Percentiles rank a stretch among this genome's conserved stretches.
These are phyloP conservation scores for Fraxinus greggii DNA, from an alignment of 305 asterid genomes.

Conservation along the genomic window DNA sequence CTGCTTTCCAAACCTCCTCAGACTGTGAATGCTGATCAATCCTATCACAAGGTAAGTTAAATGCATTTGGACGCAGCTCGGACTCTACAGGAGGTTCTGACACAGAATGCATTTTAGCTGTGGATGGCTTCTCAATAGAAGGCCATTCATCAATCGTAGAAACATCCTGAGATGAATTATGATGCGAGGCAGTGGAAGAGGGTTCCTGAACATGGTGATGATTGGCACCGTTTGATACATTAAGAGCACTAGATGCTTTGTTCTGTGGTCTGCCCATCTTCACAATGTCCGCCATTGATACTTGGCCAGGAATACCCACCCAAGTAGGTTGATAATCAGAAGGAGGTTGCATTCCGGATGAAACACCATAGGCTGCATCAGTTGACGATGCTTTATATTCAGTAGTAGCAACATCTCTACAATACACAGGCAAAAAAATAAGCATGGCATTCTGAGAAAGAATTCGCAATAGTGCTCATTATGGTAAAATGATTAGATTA, in stretches of 20 bases:
- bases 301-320: constrained; percentile 75
- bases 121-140: constrained; percentile 62
- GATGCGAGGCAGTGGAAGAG: constrained; percentile 33
- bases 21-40: constrained; percentile 36
- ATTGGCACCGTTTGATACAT: constrained; percentile 33
- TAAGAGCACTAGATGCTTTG: constrained; percentile 39
- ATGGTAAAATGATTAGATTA: not conserved
- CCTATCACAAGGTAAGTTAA: constrained; percentile 40
- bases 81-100: constrained; percentile 41
- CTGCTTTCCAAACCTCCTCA: constrained; percentile 51
- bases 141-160: constrained; percentile 77
- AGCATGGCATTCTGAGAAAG: not conserved
- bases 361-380: constrained; percentile 37
- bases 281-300: constrained; percentile 96
- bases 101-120: constrained; percentile 29
- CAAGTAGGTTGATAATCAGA: constrained; percentile 62
- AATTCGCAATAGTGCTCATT: not conserved
- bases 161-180: constrained; percentile 36
- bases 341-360: constrained; percentile 47
- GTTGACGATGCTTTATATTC: constrained; percentile 49
- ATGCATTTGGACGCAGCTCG: constrained; percentile 50
- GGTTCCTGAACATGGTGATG: constrained; percentile 40
- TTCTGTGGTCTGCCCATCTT: constrained; percentile 84
- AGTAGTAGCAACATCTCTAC: constrained; percentile 52
- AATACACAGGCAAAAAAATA: constrained; percentile 21